These are phyloP conservation scores for Funneliformis geosporum DNA, from an alignment of 192 early-diverging fungal species.

Conservation along the genomic window DNA sequence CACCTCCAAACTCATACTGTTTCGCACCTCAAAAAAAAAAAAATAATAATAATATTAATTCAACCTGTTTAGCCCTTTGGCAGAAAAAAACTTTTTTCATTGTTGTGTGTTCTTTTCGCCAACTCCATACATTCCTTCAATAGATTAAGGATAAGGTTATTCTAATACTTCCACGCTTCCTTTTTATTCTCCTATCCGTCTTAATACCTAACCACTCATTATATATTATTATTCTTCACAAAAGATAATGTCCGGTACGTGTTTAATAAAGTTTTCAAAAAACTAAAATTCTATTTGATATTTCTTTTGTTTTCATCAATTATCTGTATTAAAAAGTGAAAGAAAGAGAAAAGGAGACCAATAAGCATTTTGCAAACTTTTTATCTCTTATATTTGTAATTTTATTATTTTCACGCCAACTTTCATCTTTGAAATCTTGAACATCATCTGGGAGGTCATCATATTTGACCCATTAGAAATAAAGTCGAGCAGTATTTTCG, in stretches of 20 bases:
- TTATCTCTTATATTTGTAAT: neutral
- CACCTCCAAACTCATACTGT: neutral
- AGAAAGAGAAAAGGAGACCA: neutral
- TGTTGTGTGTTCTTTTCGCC: constrained; percentile 32
- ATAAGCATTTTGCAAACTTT: neutral
- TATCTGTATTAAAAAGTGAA: too few species aligned
- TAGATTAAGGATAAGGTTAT: neutral
- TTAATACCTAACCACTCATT: constrained; percentile 6
- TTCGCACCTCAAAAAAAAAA: constrained; percentile 15
- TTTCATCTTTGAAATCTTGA: neutral
- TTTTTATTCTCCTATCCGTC: constrained; percentile 9
- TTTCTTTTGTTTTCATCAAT: neutral
- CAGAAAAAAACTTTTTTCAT: constrained; percentile 20
- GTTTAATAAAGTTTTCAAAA: constrained; percentile 7
- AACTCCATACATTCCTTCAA: constrained; percentile 30
- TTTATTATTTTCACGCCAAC: neutral
- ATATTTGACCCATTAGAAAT: neutral
- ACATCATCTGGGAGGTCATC: neutral
- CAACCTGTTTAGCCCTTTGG: constrained; percentile 24
- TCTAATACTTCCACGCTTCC: constrained; percentile 13
- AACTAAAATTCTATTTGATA: neutral
- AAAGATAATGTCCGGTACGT: constrained; percentile 32
- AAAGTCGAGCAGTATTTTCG: neutral
- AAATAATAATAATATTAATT: too few species aligned
- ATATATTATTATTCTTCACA: neutral